These are phyloP conservation scores for Penicillium manginii DNA, from an alignment of 495 filamentous ascomycete genomes.

Conservation along the genomic window DNA sequence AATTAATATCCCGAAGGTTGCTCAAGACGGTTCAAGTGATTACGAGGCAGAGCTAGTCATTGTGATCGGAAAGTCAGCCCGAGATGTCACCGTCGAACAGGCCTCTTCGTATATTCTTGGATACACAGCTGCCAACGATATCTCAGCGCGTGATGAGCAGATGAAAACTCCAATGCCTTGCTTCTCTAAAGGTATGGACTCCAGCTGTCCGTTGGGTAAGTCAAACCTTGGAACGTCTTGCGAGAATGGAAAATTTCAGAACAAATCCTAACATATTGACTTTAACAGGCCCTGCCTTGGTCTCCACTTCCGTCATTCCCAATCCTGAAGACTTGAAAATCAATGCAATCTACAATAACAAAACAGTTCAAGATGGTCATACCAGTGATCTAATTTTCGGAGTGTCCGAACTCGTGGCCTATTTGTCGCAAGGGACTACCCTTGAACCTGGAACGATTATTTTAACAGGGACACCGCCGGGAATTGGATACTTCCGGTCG, in stretches of 20 bases:
- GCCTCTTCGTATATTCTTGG: constrained; percentile 70
- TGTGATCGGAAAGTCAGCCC: constrained; percentile 64
- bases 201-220: background rate
- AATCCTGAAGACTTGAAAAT: background rate
- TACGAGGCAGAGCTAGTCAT: constrained; percentile 75
- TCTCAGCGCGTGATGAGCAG: constrained; percentile 72
- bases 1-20: constrained; percentile 40
- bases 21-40: constrained; percentile 56
- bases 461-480: constrained; percentile 64
- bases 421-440: constrained; percentile 70
- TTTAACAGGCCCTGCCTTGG: background rate
- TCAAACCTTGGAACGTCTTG: background rate
- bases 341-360: background rate
- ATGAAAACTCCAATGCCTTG: constrained; percentile 60
- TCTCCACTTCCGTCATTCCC: background rate
- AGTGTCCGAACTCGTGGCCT: constrained; percentile 44
- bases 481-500: constrained; percentile 43
- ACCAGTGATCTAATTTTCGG: constrained; percentile 55
- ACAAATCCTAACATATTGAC: background rate
- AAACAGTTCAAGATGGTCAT: constrained; percentile 33
- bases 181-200: background rate
- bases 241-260: background rate
- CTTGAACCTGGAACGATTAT: constrained; percentile 70
- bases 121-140: constrained; percentile 70
- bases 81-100: constrained; percentile 61